Evolutionary conservation across 192 early-diverging fungal genomes (phyloP).

Genomic region (Funneliformis mosseae): DNA sequence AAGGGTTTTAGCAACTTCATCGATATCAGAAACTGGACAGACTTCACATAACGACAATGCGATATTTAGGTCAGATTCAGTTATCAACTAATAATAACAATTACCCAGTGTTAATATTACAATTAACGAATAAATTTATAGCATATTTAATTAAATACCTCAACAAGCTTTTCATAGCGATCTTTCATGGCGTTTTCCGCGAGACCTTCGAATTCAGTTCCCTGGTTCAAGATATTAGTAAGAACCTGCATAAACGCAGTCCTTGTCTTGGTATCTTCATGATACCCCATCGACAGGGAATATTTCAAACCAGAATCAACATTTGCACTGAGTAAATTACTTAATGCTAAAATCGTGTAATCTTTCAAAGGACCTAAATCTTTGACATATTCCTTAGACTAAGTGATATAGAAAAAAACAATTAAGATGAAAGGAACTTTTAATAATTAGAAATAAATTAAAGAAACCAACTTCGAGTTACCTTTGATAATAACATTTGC

Average conservation of each 20-base stretch:
- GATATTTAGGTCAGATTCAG: conserved; percentile 74
- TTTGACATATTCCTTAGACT: conserved; percentile 63
- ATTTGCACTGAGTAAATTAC: conserved; percentile 89
- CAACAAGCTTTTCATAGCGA: conserved; percentile 80
- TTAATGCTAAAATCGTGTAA: conserved; percentile 84
- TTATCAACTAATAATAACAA: conserved; percentile 47
- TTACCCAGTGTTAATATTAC: neutral
- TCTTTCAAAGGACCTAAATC: conserved; percentile 76
- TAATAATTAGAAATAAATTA: conserved; percentile 16
- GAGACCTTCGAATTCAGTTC: conserved; percentile 83
- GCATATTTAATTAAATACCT: conserved; percentile 47
- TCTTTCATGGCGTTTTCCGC: conserved; percentile 73
- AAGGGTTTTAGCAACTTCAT: conserved; percentile 81
- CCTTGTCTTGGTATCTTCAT: conserved; percentile 87
- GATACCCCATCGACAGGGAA: conserved; percentile 87
- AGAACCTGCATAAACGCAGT: conserved; percentile 92
- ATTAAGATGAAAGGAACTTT: neutral
- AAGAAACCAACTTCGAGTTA: conserved; percentile 8
- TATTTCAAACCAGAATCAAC: conserved; percentile 90
- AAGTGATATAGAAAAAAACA: neutral
- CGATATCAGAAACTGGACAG: conserved; percentile 83
- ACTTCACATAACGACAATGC: conserved; percentile 84
- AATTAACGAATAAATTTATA: neutral
- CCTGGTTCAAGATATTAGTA: conserved; percentile 87
- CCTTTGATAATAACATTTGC: conserved; percentile 41